Conservation (phyloP, 1,284 basidiomycete species). For the Erythrobasidium hasegawianum region DNA sequence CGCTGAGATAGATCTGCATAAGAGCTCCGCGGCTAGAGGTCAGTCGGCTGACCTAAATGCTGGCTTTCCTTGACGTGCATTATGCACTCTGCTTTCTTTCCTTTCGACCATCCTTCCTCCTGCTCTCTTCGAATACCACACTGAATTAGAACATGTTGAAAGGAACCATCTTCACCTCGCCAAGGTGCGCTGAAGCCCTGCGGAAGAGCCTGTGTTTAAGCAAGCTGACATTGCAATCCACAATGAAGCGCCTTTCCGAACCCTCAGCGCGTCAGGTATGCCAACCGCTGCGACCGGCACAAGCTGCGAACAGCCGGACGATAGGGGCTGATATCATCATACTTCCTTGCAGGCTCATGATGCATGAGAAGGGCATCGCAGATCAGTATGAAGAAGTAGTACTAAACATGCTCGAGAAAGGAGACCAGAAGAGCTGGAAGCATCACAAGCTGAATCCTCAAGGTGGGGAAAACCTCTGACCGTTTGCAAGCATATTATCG, state of each 20-base stretch:
- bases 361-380: conserved; percentile 29
- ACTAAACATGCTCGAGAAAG: conserved; percentile 22
- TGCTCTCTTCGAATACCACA: background rate
- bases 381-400: conserved; percentile 16
- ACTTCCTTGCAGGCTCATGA: conserved; percentile 7
- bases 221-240: no score
- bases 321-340: background rate
- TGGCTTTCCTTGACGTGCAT: no score
- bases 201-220: no score
- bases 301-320: background rate
- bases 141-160: conserved; percentile 12
- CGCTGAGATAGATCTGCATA: no score
- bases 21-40: no score
- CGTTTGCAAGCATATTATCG: no score
- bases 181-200: conserved; percentile 13
- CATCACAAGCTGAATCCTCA: conserved; percentile 23
- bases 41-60: no score
- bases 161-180: conserved; percentile 19
- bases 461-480: no score
- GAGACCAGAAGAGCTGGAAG: conserved; percentile 28
- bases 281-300: background rate
- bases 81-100: no score
- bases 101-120: background rate
- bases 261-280: conserved; percentile 18
- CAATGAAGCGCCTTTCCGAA: conserved; percentile 25